Evolutionary conservation across 306 rosid genomes (phyloP).

Genomic region (Calophaca sinica): DNA sequence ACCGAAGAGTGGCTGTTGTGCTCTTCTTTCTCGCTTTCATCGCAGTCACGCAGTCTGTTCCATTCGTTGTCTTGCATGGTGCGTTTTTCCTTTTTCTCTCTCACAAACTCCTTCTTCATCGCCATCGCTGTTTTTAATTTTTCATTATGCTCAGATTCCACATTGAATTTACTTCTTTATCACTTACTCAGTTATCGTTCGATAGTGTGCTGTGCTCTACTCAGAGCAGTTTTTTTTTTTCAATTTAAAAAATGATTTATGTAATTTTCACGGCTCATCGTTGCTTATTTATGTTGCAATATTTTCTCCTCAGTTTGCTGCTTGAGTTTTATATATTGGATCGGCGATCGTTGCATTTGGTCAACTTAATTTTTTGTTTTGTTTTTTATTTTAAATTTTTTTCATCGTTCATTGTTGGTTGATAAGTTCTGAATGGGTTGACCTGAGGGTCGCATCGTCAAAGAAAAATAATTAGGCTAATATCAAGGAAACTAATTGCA

Average conservation of each 20-base stretch:
- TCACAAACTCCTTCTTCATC: not conserved
- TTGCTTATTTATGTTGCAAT: conserved; percentile 8
- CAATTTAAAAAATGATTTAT: not conserved
- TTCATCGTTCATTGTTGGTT: not conserved
- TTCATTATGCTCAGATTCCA: not conserved
- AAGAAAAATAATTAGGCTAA: not conserved
- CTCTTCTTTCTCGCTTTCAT: conserved; percentile 40
- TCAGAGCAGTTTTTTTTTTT: no score
- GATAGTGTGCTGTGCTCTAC: no score
- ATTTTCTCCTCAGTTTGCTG: not conserved
- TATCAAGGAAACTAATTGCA: not conserved
- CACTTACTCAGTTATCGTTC: not conserved
- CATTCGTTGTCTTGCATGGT: conserved; percentile 75
- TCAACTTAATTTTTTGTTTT: not conserved
- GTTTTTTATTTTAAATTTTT: no score
- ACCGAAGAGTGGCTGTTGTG: conserved; percentile 22
- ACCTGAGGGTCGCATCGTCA: not conserved
- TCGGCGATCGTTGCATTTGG: not conserved
- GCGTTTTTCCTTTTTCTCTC: not conserved
- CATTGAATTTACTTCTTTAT: not conserved
- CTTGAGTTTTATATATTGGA: not conserved
- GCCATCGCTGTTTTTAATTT: not conserved
- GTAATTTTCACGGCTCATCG: not conserved
- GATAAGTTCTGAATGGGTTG: not conserved
- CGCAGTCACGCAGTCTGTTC: conserved; percentile 54